Base-by-base conservation (phyloP, 805 yeast species). In the Torulaspora delbrueckii region DNA sequence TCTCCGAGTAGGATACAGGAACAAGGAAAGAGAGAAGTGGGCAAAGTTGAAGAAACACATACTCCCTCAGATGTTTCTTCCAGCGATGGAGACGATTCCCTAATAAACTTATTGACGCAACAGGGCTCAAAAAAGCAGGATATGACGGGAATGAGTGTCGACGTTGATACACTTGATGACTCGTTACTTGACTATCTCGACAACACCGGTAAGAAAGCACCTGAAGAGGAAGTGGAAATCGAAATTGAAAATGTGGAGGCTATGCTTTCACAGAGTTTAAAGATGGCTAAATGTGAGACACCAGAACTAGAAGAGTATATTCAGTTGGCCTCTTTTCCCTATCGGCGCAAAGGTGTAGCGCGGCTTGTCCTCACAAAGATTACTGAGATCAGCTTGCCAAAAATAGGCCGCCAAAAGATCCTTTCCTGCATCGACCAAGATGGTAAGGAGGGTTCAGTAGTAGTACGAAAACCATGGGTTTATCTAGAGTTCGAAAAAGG, bases 401-500 rank as follows among this genome's bases (percentile, higher is more conserved):
- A 53, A 18, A 50, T 54, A n/a, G 62, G 60, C 8, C 64, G 66
- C 13, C 89, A 84, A 54, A 67, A 75, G 22, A 71, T 83, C 4
- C 45, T 84, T n/a, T 70, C 74, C 4, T 86, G 83, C 24, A 51
- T 64, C 3, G 74, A 76, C 51, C 60, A 59, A 0, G 52, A 66
- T 2, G 70, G 66, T 0, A 37, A 46, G 0, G 43, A 37, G 2
- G 58, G 63, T 3, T 77, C 75, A 30, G 57, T 85, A 0, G 66
- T 82, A 1, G 69, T 84, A 0, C 62, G 91, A 43, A 87, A 80
- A 31, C 80, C 81, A 23, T 82, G 86, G 76, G 67, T 73, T 1
- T 69, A 70, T 5, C 61, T 85, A 4, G 74, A 73, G 1, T 69
- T 76, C 31, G 65, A 71, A 35, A 58, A 59, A 0, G 74, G 73